Percentiles rank a stretch among this genome's conserved stretches.
These are phyloP conservation scores for Barbarea vulgaris DNA, from an alignment of 345 rosid species.

Conservation along the genomic window DNA sequence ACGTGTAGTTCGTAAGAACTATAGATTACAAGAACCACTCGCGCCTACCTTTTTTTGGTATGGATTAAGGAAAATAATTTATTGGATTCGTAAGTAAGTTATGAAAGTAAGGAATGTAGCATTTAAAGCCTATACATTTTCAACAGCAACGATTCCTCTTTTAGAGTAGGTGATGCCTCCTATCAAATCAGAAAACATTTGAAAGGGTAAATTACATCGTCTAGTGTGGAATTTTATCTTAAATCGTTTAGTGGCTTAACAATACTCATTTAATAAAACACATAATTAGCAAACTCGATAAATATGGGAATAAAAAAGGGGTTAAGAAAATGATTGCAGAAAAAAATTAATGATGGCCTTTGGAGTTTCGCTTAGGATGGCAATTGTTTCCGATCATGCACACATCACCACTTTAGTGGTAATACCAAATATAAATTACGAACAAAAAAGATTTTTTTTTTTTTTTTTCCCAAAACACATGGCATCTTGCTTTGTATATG, in stretches of 20 bases:
- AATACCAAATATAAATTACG: constrained; percentile 39
- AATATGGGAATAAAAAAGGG: constrained; percentile 8
- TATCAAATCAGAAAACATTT: not conserved
- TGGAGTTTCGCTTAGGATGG: constrained; percentile 36
- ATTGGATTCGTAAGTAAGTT: not conserved
- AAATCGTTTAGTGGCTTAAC: not conserved
- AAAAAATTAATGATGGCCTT: constrained; percentile 22
- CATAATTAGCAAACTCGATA: not conserved
- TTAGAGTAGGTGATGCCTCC: not conserved
- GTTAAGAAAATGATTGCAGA: constrained; percentile 12
- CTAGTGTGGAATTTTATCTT: not conserved
- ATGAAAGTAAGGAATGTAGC: not conserved
- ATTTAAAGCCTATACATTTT: not conserved
- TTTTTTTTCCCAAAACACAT: constrained; percentile 16
- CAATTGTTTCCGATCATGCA: constrained; percentile 35
- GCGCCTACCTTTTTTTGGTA: not conserved
- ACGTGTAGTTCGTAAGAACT: constrained; percentile 1
- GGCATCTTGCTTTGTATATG: constrained; percentile 37
- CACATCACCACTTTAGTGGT: constrained; percentile 40
- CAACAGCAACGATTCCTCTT: not conserved
- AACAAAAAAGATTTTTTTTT: constrained; percentile 22
- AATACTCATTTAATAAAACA: not conserved
- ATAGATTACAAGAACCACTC: constrained; percentile 9
- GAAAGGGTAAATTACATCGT: not conserved
- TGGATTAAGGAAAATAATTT: not conserved